Percentiles rank a stretch among this genome's conserved stretches.
These are phyloP conservation scores for Ustanciosporium gigantosporum DNA, from an alignment of 1,284 basidiomycete genomes.

Conservation along the genomic window DNA sequence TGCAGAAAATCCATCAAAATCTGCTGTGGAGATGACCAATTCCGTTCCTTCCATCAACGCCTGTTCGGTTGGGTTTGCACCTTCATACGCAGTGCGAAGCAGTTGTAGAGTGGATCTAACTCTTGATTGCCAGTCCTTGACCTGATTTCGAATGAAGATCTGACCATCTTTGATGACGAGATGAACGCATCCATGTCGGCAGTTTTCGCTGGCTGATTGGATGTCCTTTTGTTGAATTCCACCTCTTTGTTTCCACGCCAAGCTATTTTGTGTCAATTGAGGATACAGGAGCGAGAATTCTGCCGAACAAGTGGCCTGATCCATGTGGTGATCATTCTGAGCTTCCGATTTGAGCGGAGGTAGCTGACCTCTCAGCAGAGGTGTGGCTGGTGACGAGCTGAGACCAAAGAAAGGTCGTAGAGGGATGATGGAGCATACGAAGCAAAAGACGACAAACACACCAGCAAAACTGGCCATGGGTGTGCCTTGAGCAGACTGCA, in stretches of 20 bases:
- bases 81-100: conserved; percentile 11
- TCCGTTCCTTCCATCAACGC: conserved; percentile 13
- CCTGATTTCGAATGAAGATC: conserved; percentile 20
- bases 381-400: conserved; percentile 2
- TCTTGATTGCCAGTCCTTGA: conserved; percentile 34
- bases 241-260: conserved; percentile 23
- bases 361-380: not conserved
- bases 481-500: conserved; percentile 4
- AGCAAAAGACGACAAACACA: conserved; percentile 18
- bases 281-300: conserved; percentile 44
- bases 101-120: conserved; percentile 19
- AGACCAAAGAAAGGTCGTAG: not conserved
- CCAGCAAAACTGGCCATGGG: conserved; percentile 23
- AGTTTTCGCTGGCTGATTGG: conserved; percentile 17
- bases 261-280: conserved; percentile 19
- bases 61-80: conserved; percentile 14
- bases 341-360: not conserved
- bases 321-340: conserved; percentile 9
- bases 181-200: conserved; percentile 26
- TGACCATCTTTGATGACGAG: conserved; percentile 34
- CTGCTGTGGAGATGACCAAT: conserved; percentile 28
- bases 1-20: conserved; percentile 22
- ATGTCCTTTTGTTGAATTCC: conserved; percentile 21
- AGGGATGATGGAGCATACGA: conserved; percentile 22
- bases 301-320: conserved; percentile 9